These are phyloP conservation scores for Pythium graminicola DNA, from an alignment of 352 stramenopile genomes.

Conservation along the genomic window DNA sequence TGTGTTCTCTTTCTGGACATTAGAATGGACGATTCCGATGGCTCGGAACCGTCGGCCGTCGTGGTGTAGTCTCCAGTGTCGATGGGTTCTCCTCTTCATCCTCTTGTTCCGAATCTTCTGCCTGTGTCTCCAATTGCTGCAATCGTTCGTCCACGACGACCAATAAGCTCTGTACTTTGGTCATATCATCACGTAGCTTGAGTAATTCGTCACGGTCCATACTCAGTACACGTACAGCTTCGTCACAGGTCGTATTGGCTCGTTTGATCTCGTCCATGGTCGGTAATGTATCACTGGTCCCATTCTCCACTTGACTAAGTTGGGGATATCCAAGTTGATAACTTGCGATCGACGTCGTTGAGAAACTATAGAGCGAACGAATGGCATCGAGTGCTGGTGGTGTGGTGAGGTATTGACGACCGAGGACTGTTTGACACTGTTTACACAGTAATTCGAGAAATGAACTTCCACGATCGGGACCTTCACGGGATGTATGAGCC, in stretches of 20 bases:
- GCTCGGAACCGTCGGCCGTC: neutral
- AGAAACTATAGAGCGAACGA: conserved; percentile 65
- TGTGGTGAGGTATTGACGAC: conserved; percentile 72
- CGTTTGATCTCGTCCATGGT: conserved; percentile 25
- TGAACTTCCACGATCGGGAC: conserved; percentile 54
- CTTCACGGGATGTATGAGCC: conserved; percentile 42
- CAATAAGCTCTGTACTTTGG: conserved; percentile 71
- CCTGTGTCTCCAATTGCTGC: conserved; percentile 47
- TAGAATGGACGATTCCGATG: conserved; percentile 17
- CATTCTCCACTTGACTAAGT: conserved; percentile 22
- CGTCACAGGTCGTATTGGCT: conserved; percentile 28
- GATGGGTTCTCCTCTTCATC: conserved; percentile 4
- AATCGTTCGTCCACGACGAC: conserved; percentile 68
- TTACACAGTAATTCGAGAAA: conserved; percentile 74
- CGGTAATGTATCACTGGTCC: conserved; percentile 8
- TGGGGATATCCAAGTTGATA: conserved; percentile 73
- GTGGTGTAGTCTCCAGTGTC: neutral
- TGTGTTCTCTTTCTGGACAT: neutral
- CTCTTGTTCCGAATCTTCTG: conserved; percentile 37
- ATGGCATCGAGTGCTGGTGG: conserved; percentile 51
- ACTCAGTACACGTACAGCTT: conserved; percentile 33
- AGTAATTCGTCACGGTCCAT: conserved; percentile 43
- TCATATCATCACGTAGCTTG: conserved; percentile 62
- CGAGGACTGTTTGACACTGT: conserved; percentile 75
- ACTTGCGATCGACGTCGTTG: conserved; percentile 60